Evolutionary conservation across 495 filamentous ascomycete genomes (phyloP), one percentile per base, ranked within the genome.

Genomic region (Podospora pseudoanserina): DNA sequence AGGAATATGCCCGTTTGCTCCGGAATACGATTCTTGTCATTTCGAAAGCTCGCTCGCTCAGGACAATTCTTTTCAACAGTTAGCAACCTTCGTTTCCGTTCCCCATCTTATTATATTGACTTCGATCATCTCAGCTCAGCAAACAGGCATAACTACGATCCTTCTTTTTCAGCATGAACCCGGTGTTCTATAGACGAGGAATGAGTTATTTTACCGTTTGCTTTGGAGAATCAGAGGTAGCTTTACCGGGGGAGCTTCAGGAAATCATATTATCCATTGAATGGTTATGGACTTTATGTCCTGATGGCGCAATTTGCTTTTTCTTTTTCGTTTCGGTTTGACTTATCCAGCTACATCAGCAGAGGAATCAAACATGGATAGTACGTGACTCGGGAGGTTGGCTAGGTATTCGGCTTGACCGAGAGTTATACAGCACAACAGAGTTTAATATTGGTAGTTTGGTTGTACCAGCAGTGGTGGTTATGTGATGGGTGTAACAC

Each of bases 391-490:
- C 23, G 55, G 55, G n/a, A 26, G 23, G 55, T 19, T 26, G n/a
- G 55, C 23, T 58, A 26, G 55, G n/a, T 58, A 58, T 58, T 58
- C 23, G 19, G n/a, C 55, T 26, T 20, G n/a, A 15, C n/a, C 55
- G n/a, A 26, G 55, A n/a, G 18, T 58, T 58, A 58, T 58, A 58
- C 55, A 58, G 55, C 19, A 58, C 55, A 58, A 49, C 39, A 49
- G 39, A 49, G 39, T 9, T 39, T 49, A 49, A 0, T 49, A 49
- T 49, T 49, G 39, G 2, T 49, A 49, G 4, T 49, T 49, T 49
- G 39, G 39, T 49, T 11, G 5, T 39, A 11, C 7, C 7, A 49
- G 39, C 39, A 49, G 39, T 13, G 39, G 15, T 49, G 9, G 1
- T 49, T 11, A 6, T 49, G 9, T 49, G 15, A 49, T 2, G 30